Percentiles rank a stretch among this genome's conserved stretches.
Conservation (phyloP, 495 filamentous ascomycete species). For the Xylaria sp. region DNA sequence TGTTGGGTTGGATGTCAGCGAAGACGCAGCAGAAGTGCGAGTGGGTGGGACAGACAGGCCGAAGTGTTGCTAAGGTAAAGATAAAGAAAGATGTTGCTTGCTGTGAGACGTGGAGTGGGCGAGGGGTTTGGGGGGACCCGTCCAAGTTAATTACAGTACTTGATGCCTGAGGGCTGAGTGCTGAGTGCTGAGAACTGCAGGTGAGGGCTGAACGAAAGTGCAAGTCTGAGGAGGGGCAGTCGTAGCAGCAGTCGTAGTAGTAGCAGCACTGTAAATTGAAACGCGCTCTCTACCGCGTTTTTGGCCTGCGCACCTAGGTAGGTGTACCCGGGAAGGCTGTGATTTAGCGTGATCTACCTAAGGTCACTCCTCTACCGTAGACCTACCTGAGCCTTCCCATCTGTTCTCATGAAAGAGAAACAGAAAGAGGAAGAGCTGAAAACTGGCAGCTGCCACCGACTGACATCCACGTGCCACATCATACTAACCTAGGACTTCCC, state of each 20-base stretch:
- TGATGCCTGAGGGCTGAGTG: too few relatives aligned
- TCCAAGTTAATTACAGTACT: background rate
- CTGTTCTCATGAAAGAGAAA: too few relatives aligned
- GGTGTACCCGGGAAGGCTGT: too few relatives aligned
- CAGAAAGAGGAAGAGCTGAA: background rate
- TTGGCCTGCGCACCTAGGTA: background rate
- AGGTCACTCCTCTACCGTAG: too few relatives aligned
- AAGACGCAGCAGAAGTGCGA: background rate
- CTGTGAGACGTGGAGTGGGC: background rate
- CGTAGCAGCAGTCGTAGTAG: too few relatives aligned
- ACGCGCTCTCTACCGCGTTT: slow-evolving; percentile 15
- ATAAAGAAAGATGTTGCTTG: background rate
- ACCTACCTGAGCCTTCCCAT: too few relatives aligned
- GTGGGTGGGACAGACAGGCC: background rate
- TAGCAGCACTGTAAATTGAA: background rate
- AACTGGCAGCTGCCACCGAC: background rate
- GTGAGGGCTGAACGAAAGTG: background rate
- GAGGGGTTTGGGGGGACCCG: background rate
- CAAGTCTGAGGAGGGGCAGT: too few relatives aligned
- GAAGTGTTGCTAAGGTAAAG: background rate
- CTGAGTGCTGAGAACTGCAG: too few relatives aligned
- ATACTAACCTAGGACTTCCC: too few relatives aligned
- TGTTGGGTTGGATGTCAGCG: background rate
- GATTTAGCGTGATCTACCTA: too few relatives aligned
- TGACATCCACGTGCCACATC: background rate